These are phyloP conservation scores for Amaranthus tricolor DNA, from an alignment of 179 eudicot species.

Conservation along the genomic window DNA sequence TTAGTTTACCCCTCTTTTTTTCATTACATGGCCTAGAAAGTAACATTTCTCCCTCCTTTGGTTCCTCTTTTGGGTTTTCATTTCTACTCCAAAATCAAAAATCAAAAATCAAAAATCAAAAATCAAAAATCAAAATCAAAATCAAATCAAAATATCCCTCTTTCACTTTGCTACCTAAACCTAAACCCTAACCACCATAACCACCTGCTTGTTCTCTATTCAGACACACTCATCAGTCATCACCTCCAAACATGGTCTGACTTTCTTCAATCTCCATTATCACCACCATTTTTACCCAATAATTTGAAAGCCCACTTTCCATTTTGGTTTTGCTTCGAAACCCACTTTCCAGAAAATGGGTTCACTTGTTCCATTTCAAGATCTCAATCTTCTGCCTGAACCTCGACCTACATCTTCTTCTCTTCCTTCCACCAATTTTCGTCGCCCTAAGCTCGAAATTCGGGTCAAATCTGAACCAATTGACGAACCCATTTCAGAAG, in stretches of 20 bases:
- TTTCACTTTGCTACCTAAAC: conserved; percentile 12
- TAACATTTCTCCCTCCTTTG: too few species aligned
- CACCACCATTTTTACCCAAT: background rate
- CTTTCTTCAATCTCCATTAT: background rate
- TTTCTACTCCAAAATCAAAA: too few species aligned
- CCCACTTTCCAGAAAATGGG: conserved; percentile 37
- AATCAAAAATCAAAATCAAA: background rate
- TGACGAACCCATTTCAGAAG: conserved; percentile 31
- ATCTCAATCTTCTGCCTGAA: conserved; percentile 54
- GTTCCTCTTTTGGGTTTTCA: too few species aligned
- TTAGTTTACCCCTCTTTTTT: too few species aligned
- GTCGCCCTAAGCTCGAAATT: conserved; percentile 33
- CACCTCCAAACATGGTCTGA: background rate
- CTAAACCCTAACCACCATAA: conserved; percentile 20
- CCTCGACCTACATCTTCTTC: conserved; percentile 27
- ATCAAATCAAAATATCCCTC: background rate
- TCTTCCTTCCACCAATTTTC: conserved; percentile 9
- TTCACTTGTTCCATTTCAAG: conserved; percentile 47
- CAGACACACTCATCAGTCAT: background rate
- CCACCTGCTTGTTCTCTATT: conserved; percentile 1
- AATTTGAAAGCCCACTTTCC: background rate
- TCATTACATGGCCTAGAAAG: too few species aligned
- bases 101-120: too few species aligned
- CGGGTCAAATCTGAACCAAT: conserved; percentile 56
- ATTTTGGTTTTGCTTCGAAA: background rate